A percentile compares a stretch with the other conserved stretches of the same genome.
phyloP scores from a whole-genome alignment of 345 rosid genomes.

The Moricandia arvensis region DNA sequence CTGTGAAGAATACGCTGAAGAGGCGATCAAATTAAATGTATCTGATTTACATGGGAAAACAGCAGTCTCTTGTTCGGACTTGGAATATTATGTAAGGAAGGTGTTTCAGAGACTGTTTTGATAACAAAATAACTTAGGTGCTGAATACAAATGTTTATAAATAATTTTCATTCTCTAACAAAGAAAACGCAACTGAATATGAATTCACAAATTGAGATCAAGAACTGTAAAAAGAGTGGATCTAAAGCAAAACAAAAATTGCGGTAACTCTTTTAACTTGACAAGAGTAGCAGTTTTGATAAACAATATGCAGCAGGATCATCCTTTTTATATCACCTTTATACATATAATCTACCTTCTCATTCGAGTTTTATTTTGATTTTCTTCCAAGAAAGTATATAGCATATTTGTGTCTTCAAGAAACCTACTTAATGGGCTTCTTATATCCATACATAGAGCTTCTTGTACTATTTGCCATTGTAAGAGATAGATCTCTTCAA shows the following conservation, averaged over 20 bases:
- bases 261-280: slow-evolving; percentile 13
- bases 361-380: not conserved
- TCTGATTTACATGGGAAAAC: not conserved
- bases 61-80: no score
- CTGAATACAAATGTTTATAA: not conserved
- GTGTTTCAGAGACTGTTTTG: not conserved
- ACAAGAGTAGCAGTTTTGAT: slow-evolving; percentile 12
- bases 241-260: slow-evolving; percentile 5
- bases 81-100: not conserved
- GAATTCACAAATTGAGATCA: not conserved
- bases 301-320: not conserved
- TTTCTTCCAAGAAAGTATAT: not conserved
- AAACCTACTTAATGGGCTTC: not conserved
- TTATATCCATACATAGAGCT: not conserved
- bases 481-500: slow-evolving; percentile 62
- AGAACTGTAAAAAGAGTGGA: not conserved
- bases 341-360: slow-evolving; percentile 5
- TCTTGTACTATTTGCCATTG: slow-evolving; percentile 47
- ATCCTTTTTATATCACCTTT: not conserved
- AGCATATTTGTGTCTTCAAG: not conserved
- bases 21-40: not conserved
- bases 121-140: not conserved
- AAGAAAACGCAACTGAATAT: not conserved
- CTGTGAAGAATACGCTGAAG: not conserved
- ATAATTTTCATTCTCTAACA: not conserved